Base-by-base conservation (phyloP, 768 basidiomycete genomes). In the Neoboletus brunneissimus region DNA sequence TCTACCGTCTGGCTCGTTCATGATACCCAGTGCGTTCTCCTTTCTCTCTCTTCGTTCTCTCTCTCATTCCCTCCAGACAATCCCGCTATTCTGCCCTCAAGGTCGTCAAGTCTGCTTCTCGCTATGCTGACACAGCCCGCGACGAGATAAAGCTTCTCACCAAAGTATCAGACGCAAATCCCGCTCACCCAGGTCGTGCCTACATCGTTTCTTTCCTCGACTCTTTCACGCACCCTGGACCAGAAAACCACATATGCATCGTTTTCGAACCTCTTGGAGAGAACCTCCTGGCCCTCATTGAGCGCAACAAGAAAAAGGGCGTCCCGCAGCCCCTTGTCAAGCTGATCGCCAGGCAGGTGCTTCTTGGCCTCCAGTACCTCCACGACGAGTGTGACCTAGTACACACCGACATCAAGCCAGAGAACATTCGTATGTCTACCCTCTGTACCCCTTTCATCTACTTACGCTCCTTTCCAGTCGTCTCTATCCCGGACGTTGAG, bases 121-220 rank as follows among this genome's bases (percentile, higher is more conserved):
- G 94, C 61, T 98, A 98, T 75, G 91, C 94, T 57, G 95, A 98
- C 71, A 98, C 96, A 5, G 96, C 96, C 29, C 83, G 89, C 49
- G 96, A 98, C 71, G 96, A 98, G 75, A 98, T 98, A 72, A 91
- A 94, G 70, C 82, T 98, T 34, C 81, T 94, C 40, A 83, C 86
- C 59, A 86, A 86, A 61, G 88, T 95, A 6, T 78, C 82, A 51
- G 79, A 82, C 20, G 80, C 82, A 70, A 87, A 84, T 67, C 87
- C 85, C n/a, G 67, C 76, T 2, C 94, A 96, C 68, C 84, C 84
- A 16, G 94, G 94, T 54, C 81, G 88, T 53, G 74, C 80, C 25
- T 86, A 94, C 67, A 81, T 96, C 54, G 92, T 97, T 58, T 86
- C 90, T 12, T 91, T 95, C 64, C 84, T 96, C 57, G 94, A 97